Base-by-base conservation (phyloP, 306 rosid genomes). In the Luffa aegyptiaca region DNA sequence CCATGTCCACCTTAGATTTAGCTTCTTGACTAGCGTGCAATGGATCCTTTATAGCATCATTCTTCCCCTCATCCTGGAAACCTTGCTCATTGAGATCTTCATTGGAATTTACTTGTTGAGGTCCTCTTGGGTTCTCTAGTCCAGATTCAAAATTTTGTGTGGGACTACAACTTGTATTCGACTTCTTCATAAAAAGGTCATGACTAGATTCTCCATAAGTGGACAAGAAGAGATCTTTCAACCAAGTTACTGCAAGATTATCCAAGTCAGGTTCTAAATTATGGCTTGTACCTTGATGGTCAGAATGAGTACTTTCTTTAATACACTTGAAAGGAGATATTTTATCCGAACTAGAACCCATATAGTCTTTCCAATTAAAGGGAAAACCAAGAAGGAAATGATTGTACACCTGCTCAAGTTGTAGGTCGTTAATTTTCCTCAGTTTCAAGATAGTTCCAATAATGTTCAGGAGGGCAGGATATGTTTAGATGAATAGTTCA, bases 331-430 rank as follows among this genome's bases (percentile, higher is more conserved):
- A 26, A n/a, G 79, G 10, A 44, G 75, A 59, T 68, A 79, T 56
- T 52, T 80, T 78, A 45, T 76, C 77, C 5, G 59, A 72, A 73
- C 79, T 56, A 75, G 62, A 37, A 72, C 72, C 41, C 18, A 84
- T 73, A 72, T 84, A 86, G 72, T 84, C 84, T 79, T 87, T 84
- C 98, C 98, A 93, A 80, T 92, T 82, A 77, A 82, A 82, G 8
- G 97, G 98, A 88, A 93, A 93, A 57, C 97, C 97, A 57, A 87
- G 59, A 61, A 82, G 81, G 85, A 89, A 93, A 31, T 45, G 87
- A 69, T 66, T 76, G 75, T 86, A 93, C 69, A 91, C 83, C 96
- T 93, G 77, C 77, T 72, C 58, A 72, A 48, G 59, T 72, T 72
- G 37, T 7, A 72, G 48, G 20, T 31, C 57, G 35, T 72, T 12